phyloP scores from a whole-genome alignment of 164 flowering plant genomes.

The Nelumbo lutea region DNA sequence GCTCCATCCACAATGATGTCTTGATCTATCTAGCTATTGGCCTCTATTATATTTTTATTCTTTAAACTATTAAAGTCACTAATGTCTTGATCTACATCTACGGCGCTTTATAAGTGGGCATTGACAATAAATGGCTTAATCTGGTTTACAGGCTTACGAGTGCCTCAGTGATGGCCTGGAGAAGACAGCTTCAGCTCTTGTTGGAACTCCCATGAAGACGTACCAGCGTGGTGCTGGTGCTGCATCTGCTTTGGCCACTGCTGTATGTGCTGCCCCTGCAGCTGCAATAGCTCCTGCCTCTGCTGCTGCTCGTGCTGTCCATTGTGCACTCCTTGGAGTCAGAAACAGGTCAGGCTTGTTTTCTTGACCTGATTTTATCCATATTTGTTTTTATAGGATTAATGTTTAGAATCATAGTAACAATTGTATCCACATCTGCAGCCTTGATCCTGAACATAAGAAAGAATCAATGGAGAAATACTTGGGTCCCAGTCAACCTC shows the following conservation, averaged over 20 bases:
- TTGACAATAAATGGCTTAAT: background rate
- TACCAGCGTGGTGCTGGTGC: slow-evolving; percentile 86
- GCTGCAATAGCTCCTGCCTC: slow-evolving; percentile 94
- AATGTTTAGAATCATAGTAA: background rate
- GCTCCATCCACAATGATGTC: too few relatives aligned
- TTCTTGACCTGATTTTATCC: background rate
- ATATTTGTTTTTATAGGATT: background rate
- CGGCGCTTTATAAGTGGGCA: too few relatives aligned
- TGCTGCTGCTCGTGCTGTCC: slow-evolving; percentile 78
- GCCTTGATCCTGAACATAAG: slow-evolving; percentile 92
- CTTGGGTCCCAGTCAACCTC: slow-evolving; percentile 44
- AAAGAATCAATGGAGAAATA: slow-evolving; percentile 90
- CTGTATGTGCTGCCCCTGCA: slow-evolving; percentile 77
- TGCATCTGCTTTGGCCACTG: slow-evolving; percentile 82
- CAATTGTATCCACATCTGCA: slow-evolving; percentile 28
- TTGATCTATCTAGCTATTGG: too few relatives aligned
- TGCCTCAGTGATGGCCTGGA: slow-evolving; percentile 81
- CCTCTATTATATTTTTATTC: too few relatives aligned
- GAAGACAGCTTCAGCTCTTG: slow-evolving; percentile 77
- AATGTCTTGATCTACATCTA: too few relatives aligned
- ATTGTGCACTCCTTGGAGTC: slow-evolving; percentile 85
- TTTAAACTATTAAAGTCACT: too few relatives aligned
- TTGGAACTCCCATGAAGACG: slow-evolving; percentile 66
- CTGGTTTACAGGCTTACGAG: slow-evolving; percentile 68
- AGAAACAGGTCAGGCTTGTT: slow-evolving; percentile 69